Evolutionary conservation across 2,329 filamentous ascomycete species (phyloP).

Genomic region (Xylaria sp.): DNA sequence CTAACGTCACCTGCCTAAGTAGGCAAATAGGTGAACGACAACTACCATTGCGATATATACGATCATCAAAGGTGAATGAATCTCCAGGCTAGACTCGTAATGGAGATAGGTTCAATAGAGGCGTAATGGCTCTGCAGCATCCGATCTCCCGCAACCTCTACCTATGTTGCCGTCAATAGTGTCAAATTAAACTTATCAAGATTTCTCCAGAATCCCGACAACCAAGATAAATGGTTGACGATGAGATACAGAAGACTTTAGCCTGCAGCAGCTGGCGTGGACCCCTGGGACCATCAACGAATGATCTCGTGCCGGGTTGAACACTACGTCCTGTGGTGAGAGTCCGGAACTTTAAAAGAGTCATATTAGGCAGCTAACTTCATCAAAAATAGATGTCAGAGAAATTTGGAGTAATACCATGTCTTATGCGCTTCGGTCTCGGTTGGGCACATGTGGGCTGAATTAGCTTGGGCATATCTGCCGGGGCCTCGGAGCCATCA

Average conservation of each 20-base stretch:
- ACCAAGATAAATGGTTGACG: constrained; percentile 9
- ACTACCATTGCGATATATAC: too few relatives aligned
- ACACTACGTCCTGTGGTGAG: not conserved
- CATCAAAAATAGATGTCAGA: not conserved
- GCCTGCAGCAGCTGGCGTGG: not conserved
- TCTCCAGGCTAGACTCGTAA: too few relatives aligned
- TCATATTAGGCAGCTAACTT: not conserved
- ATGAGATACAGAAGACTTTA: not conserved
- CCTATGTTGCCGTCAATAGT: not conserved
- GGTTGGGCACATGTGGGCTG: not conserved
- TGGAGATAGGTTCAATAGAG: not conserved
- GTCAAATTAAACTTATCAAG: constrained; percentile 22
- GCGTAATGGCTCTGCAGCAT: not conserved
- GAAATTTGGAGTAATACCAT: not conserved
- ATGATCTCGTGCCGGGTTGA: not conserved
- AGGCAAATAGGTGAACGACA: not conserved
- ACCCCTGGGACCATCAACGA: not conserved
- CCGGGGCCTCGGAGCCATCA: not conserved
- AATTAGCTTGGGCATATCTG: not conserved
- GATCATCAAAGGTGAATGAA: not conserved
- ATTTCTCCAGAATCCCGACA: not conserved
- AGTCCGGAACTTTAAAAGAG: not conserved
- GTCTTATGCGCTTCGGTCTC: not conserved
- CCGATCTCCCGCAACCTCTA: not conserved
- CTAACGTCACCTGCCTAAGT: constrained; percentile 7